phyloP scores from a whole-genome alignment of 2,329 filamentous ascomycete species.

The Xylaria sp. region DNA sequence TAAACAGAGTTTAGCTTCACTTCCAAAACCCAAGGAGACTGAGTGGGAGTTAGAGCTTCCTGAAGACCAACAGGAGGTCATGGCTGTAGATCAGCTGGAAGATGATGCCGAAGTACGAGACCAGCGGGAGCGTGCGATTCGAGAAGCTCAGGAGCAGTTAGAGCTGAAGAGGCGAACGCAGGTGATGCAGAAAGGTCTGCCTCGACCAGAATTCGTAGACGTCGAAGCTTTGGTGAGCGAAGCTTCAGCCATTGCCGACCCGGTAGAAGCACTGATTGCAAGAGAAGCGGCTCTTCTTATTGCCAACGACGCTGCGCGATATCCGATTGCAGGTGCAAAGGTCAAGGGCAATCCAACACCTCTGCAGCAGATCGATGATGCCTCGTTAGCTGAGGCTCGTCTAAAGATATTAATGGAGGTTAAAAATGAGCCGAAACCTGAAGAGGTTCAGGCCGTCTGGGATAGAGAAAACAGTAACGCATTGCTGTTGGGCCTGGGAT shows the following conservation, averaged over 20 bases:
- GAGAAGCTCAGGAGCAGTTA: slow-evolving; percentile 77
- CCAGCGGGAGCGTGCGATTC: slow-evolving; percentile 77
- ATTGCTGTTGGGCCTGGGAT: slow-evolving; percentile 81
- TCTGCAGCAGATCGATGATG: slow-evolving; percentile 75
- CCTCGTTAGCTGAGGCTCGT: slow-evolving; percentile 77
- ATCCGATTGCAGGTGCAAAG: slow-evolving; percentile 74
- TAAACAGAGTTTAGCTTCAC: slow-evolving; percentile 76
- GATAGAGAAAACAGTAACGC: slow-evolving; percentile 64
- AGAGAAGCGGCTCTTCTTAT: slow-evolving; percentile 83
- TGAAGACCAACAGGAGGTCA: slow-evolving; percentile 77
- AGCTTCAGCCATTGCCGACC: slow-evolving; percentile 70
- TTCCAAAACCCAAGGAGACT: slow-evolving; percentile 91
- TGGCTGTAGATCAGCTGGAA: slow-evolving; percentile 62
- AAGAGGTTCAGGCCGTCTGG: slow-evolving; percentile 66
- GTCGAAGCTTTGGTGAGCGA: slow-evolving; percentile 73
- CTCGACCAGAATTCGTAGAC: slow-evolving; percentile 80
- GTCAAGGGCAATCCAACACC: slow-evolving; percentile 70
- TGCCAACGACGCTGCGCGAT: slow-evolving; percentile 82
- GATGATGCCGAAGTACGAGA: slow-evolving; percentile 79
- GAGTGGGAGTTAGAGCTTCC: slow-evolving; percentile 96
- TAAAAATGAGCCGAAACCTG: slow-evolving; percentile 60
- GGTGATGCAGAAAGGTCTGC: slow-evolving; percentile 87
- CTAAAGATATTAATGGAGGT: slow-evolving; percentile 80
- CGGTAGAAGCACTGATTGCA: slow-evolving; percentile 76
- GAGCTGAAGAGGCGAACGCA: slow-evolving; percentile 88